phyloP scores from a whole-genome alignment of 345 rosid genomes.

The Populus simonii region DNA sequence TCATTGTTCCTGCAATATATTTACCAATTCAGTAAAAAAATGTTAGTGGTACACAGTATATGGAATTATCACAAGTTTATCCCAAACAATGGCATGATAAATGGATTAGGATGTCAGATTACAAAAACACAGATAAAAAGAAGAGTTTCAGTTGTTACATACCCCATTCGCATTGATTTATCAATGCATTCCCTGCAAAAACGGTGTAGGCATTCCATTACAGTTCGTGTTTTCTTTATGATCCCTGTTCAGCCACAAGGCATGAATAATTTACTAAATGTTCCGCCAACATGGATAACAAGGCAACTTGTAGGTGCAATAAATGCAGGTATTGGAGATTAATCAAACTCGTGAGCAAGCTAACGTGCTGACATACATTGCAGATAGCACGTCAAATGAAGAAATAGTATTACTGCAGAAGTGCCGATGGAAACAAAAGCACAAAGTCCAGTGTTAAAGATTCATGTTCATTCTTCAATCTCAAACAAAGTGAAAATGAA shows the following conservation, averaged over 20 bases:
- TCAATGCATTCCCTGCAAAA: slow-evolving; percentile 96
- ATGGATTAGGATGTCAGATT: neutral
- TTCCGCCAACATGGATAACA: neutral
- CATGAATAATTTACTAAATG: neutral
- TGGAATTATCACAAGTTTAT: slow-evolving; percentile 9
- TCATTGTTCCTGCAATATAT: slow-evolving; percentile 75
- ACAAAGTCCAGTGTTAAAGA: neutral
- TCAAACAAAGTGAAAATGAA: neutral
- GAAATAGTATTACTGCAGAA: neutral
- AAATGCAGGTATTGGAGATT: neutral
- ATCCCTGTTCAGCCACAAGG: slow-evolving; percentile 51
- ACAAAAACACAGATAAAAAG: neutral
- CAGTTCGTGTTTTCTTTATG: slow-evolving; percentile 90
- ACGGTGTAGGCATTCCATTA: slow-evolving; percentile 93
- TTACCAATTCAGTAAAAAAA: slow-evolving; percentile 12
- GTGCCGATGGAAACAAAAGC: neutral
- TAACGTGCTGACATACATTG: neutral
- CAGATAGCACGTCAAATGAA: neutral
- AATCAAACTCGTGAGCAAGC: slow-evolving; percentile 6
- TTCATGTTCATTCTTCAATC: neutral
- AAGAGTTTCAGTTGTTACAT: slow-evolving; percentile 19
- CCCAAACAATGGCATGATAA: slow-evolving; percentile 1
- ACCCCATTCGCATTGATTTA: slow-evolving; percentile 97
- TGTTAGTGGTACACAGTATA: neutral
- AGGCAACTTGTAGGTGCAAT: neutral